Percentiles rank a stretch among this genome's conserved stretches.
Conservation (phyloP, 1,139 yeast genomes). For the Suhomyces panamericanus region DNA sequence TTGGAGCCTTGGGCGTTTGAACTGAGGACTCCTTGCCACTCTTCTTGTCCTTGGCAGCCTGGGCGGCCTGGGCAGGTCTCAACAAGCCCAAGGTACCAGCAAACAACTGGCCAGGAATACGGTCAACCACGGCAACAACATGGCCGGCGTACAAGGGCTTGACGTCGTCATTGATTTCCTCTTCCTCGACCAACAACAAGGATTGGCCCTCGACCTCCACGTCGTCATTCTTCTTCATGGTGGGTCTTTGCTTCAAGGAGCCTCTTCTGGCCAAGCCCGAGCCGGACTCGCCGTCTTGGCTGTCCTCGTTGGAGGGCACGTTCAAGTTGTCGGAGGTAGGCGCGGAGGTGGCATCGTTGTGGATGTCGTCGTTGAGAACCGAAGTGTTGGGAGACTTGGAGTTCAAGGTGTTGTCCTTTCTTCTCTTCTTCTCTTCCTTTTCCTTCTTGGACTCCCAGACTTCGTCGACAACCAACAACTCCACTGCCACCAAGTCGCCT, state of each 20-base stretch:
- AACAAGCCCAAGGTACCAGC: conserved; percentile 90
- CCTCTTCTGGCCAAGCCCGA: conserved; percentile 74
- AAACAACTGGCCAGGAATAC: conserved; percentile 95
- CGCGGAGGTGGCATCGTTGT: conserved; percentile 67
- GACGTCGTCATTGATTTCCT: conserved; percentile 87
- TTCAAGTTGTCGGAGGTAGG: conserved; percentile 18
- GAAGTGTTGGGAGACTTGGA: conserved; percentile 34
- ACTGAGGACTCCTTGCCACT: conserved; percentile 50
- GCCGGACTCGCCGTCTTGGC: conserved; percentile 21
- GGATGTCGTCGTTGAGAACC: conserved; percentile 60
- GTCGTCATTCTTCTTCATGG: conserved; percentile 97
- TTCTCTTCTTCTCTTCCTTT: conserved; percentile 93
- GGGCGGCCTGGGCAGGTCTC: conserved; percentile 95
- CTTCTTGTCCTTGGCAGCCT: conserved; percentile 71
- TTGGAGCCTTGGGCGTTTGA: conserved; percentile 66
- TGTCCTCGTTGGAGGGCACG: conserved; percentile 19
- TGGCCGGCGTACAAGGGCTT: conserved; percentile 97
- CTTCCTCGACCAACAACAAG: conserved; percentile 86
- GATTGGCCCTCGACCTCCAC: conserved; percentile 99
- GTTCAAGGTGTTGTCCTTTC: conserved; percentile 62
- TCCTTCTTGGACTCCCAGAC: conserved; percentile 97
- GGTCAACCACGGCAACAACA: conserved; percentile 95
- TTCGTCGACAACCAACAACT: conserved; percentile 89
- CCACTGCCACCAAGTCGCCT: conserved; percentile 95
- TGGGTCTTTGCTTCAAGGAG: conserved; percentile 90